Base-by-base conservation (phyloP, 208 protist genomes). In the Leishmania amazonensis region DNA sequence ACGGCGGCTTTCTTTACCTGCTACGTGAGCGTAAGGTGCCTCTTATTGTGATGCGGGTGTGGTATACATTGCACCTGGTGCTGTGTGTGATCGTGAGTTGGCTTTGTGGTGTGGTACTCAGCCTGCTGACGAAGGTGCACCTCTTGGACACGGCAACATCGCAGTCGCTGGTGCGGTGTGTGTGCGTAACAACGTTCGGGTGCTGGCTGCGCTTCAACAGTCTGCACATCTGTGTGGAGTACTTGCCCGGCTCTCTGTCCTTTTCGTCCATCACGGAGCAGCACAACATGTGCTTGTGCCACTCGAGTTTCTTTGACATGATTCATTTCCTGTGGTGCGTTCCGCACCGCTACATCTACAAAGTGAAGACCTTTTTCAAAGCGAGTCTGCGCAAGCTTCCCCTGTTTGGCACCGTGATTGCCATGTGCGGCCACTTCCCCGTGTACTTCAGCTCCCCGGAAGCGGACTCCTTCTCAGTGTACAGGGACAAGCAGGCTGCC, bases 221-320 rank as follows among this genome's bases (percentile, higher is more conserved):
- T 60, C 88, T 85, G 24, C 94, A 97, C 85, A 91, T 97, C 42
- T 86, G 77, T 49, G 81, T 95, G 15, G 80, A 91, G 77, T 60
- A 87, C 73, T 88, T 96, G 88, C 84, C 89, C 40, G 90, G 87
- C 6, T 95, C 91, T 3, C 83, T 97, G 58, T 81, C 83, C 49
- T 90, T 79, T 75, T 84, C 82, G 17, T 80, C 84, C 57, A 92
- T 97, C 64, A 87, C 78, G n/a, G 53, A 73, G 75, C 84, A 88
- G 58, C 89, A 94, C 79, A 87, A 88, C 64, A 72, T 97, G 4
- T 93, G 93, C 74, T 77, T 96, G 42, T 94, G 89, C 77, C 95
- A 98, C 90, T 91, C 94, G 15, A 96, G 91, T 68, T 97, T 96
- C 90, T 97, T 96, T 54, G 95, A 98, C 86, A 93, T 89, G 1